Evolutionary conservation across 805 yeast genomes (phyloP).

Genomic region (Saturnispora sekii): DNA sequence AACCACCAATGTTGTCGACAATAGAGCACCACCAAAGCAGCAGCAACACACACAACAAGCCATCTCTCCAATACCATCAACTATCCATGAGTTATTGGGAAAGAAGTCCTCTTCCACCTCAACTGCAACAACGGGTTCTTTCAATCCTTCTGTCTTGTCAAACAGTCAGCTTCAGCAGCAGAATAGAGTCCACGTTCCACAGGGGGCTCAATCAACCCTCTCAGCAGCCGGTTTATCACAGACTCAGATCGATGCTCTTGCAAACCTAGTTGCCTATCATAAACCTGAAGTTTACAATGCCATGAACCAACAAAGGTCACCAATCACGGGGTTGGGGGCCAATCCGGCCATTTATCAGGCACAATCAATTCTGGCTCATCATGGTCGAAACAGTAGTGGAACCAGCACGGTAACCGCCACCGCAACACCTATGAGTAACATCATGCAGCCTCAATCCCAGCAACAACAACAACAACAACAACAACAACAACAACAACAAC

Average conservation of each 20-base stretch:
- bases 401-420: conserved; percentile 3
- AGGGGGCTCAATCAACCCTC: conserved; percentile 57
- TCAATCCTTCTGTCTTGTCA: conserved; percentile 2
- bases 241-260: conserved; percentile 63
- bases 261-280: conserved; percentile 66
- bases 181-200: conserved; percentile 50
- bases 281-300: conserved; percentile 18
- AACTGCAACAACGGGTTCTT: background rate
- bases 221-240: conserved; percentile 57
- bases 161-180: conserved; percentile 13
- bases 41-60: conserved; percentile 1
- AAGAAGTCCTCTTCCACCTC: background rate
- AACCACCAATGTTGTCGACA: background rate
- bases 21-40: background rate
- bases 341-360: conserved; percentile 3
- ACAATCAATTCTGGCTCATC: conserved; percentile 2
- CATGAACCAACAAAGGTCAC: background rate
- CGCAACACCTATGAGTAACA: background rate
- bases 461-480: conserved; percentile 10
- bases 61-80: conserved; percentile 30
- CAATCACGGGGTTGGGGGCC: conserved; percentile 4
- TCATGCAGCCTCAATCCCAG: conserved; percentile 1
- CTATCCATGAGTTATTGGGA: conserved; percentile 17
- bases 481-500: conserved; percentile 7
- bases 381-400: conserved; percentile 2